These are phyloP conservation scores for Tetrahymena borealis DNA, from an alignment of 73 alveolate species.

Conservation along the genomic window DNA sequence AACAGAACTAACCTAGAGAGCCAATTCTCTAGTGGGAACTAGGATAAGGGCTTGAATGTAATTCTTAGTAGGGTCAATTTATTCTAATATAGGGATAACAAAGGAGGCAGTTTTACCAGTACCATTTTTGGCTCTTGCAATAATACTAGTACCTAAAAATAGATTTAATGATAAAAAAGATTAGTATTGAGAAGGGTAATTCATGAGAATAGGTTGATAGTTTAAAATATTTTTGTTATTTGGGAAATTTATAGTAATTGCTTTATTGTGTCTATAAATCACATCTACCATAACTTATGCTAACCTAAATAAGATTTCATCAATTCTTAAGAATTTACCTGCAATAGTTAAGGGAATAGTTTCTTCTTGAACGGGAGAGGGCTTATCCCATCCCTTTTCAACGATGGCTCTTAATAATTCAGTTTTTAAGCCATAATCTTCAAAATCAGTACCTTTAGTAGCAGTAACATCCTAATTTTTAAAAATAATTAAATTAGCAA, in stretches of 20 bases:
- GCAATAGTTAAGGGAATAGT: slow-evolving; percentile 60
- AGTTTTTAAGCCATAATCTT: slow-evolving; percentile 67
- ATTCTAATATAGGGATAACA: slow-evolving; percentile 78
- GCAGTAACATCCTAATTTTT: slow-evolving; percentile 60
- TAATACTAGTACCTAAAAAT: slow-evolving; percentile 62
- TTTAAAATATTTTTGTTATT: no score
- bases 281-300: no score
- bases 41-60: slow-evolving; percentile 72
- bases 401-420: slow-evolving; percentile 51
- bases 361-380: slow-evolving; percentile 74
- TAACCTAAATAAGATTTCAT: no score
- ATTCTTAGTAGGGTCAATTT: slow-evolving; percentile 58
- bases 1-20: slow-evolving; percentile 78
- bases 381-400: slow-evolving; percentile 61
- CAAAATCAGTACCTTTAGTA: slow-evolving; percentile 88
- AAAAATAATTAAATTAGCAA: neutral
- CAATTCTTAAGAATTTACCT: slow-evolving; percentile 42
- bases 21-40: slow-evolving; percentile 96
- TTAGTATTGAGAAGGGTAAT: no score
- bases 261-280: neutral
- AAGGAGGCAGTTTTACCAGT: slow-evolving; percentile 97
- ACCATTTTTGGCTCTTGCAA: slow-evolving; percentile 96
- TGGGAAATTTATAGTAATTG: no score
- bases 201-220: no score
- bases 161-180: no score